Evolutionary conservation across 2,329 filamentous ascomycete genomes (phyloP), one percentile per base, ranked within the genome.

Genomic region (Didymella sp.): DNA sequence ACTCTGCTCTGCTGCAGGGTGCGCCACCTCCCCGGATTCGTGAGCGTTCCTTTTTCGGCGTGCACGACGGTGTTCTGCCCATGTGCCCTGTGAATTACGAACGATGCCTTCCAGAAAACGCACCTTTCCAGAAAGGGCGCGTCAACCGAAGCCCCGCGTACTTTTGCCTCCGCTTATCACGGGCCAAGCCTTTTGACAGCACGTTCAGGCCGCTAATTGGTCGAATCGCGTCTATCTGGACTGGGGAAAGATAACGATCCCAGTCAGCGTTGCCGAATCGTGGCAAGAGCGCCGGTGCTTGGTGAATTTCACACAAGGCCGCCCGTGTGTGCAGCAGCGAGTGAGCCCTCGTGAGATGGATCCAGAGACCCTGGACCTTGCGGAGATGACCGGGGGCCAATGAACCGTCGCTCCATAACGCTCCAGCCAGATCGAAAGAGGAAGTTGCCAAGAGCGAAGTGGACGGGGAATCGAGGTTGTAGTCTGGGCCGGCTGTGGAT

Each of bases 111-210:
- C 60, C 58, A 68, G 70, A 69, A 71, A 61, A 64, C 69, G 61
- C 62, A 47, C 68, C 61, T 67, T 58, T 49, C 71, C 71, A 6
- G 58, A 67, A 64, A 49, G 40, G 63, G 71, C 58, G 67, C 58
- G 62, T 73, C 69, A 71, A 67, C 73, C 72, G 73, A 72, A 62
- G 65, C 69, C 67, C 68, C 68, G 64, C 67, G 56, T 60, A 66
- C 51, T 64, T 68, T 74, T 66, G 72, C 71, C 72, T 69, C 72
- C 66, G 71, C 64, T 73, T 75, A 74, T 75, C 71, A 70, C 58
- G 24, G 43, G 49, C 66, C 59, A 65, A 58, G 57, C 35, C 40
- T 25, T 31, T 44, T 31, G 19, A 54, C 51, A 48, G 58, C 63
- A 64, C 60, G 60, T 63, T 62, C 37, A 46, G 25, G 30, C 15